phyloP scores from a whole-genome alignment of 805 yeast genomes.

The Wickerhamomyces hampshirensis region DNA sequence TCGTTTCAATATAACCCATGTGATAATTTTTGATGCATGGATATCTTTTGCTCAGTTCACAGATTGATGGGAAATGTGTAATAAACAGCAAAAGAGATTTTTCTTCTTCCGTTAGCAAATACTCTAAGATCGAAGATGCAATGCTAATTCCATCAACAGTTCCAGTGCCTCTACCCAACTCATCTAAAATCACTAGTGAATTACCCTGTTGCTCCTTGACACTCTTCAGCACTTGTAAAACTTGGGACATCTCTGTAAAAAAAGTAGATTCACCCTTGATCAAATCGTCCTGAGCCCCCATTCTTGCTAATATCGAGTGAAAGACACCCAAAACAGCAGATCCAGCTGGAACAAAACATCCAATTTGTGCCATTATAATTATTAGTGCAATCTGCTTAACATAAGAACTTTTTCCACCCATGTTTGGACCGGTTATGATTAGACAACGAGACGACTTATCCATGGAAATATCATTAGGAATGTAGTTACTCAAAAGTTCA shows the following conservation, averaged over 20 bases:
- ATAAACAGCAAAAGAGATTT: conserved; percentile 84
- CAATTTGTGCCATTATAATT: conserved; percentile 80
- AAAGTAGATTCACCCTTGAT: conserved; percentile 94
- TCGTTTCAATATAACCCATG: conserved; percentile 56
- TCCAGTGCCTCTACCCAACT: conserved; percentile 75
- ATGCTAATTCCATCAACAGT: conserved; percentile 97
- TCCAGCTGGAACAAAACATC: conserved; percentile 81
- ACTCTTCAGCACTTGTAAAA: conserved; percentile 68
- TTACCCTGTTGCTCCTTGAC: conserved; percentile 52
- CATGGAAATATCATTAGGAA: conserved; percentile 79
- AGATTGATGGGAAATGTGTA: conserved; percentile 92
- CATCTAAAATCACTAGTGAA: conserved; percentile 85
- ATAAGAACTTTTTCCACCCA: conserved; percentile 96
- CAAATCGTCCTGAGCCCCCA: conserved; percentile 97
- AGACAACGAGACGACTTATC: conserved; percentile 57
- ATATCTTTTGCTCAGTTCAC: conserved; percentile 62
- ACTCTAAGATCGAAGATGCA: conserved; percentile 93
- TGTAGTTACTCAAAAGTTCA: conserved; percentile 48
- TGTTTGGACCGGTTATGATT: conserved; percentile 92
- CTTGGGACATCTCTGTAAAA: conserved; percentile 93
- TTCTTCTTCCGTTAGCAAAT: conserved; percentile 52
- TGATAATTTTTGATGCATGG: conserved; percentile 79
- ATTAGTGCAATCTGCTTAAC: conserved; percentile 85
- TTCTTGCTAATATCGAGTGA: conserved; percentile 89
- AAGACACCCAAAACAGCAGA: conserved; percentile 76